A percentile compares a stretch with the other conserved stretches of the same genome.
Evolutionary conservation across 2,329 filamentous ascomycete genomes (phyloP).

Genomic region (Cladosporium oxysporum): DNA sequence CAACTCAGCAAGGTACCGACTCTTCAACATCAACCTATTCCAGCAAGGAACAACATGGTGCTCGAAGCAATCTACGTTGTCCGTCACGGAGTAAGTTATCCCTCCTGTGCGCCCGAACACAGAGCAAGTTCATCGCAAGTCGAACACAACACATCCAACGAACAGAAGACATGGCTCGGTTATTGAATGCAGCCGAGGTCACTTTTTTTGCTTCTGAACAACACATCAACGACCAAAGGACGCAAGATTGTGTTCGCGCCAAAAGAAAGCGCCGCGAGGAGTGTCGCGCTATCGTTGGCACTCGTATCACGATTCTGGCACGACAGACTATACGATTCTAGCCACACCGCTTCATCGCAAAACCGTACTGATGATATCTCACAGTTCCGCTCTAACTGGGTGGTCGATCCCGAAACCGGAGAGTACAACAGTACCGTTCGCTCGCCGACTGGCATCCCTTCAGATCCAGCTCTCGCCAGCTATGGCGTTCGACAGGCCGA

Average conservation of each 20-base stretch:
- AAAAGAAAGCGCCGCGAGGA: slow-evolving; percentile 13
- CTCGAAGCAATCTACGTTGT: slow-evolving; percentile 53
- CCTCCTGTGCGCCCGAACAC: background rate
- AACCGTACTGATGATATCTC: slow-evolving; percentile 4
- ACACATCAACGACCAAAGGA: slow-evolving; percentile 16
- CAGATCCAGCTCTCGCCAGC: slow-evolving; percentile 82
- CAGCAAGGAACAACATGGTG: slow-evolving; percentile 33
- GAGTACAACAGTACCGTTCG: slow-evolving; percentile 71
- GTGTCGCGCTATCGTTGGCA: background rate
- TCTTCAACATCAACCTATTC: slow-evolving; percentile 1
- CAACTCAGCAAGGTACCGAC: slow-evolving; percentile 1
- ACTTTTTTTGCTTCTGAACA: background rate
- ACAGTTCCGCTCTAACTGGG: slow-evolving; percentile 89
- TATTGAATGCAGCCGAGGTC: background rate
- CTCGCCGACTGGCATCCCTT: slow-evolving; percentile 83
- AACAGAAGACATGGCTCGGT: background rate
- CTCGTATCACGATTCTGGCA: background rate
- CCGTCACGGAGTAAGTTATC: slow-evolving; percentile 51
- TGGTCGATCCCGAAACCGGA: slow-evolving; percentile 77
- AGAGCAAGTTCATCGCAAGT: background rate
- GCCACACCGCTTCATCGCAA: slow-evolving; percentile 1
- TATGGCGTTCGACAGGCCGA: slow-evolving; percentile 82
- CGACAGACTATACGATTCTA: background rate
- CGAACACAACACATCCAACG: background rate
- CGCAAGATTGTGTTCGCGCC: slow-evolving; percentile 4